These are phyloP conservation scores for Mantamonas sphyraenae DNA, from an alignment of 78 protist species.

Conservation along the genomic window DNA sequence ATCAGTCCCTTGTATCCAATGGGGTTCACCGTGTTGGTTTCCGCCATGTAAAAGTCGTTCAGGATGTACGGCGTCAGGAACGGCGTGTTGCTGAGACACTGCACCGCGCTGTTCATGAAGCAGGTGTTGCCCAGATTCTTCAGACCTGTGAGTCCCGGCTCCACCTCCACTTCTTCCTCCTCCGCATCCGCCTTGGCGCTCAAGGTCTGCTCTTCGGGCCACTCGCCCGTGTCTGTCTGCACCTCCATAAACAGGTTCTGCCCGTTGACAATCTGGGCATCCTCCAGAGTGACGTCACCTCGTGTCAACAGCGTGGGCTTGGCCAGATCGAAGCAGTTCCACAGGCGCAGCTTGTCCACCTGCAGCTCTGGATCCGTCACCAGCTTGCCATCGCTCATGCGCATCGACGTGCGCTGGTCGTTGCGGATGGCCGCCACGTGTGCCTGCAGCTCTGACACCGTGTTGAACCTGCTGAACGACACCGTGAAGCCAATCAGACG, in stretches of 20 bases:
- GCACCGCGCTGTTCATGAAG: constrained; percentile 30
- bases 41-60: background rate
- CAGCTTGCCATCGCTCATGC: no score
- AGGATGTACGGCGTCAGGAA: constrained; percentile 7
- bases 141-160: constrained; percentile 3
- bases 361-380: no score
- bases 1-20: constrained; percentile 16
- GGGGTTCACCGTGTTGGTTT: constrained; percentile 8
- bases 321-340: background rate
- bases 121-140: constrained; percentile 37
- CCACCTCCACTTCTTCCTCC: no score
- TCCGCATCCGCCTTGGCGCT: no score
- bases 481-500: background rate
- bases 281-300: background rate
- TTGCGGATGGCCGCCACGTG: background rate
- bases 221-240: background rate
- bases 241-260: background rate
- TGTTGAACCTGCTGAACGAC: background rate
- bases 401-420: background rate
- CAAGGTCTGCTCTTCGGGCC: background rate
- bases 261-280: background rate
- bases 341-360: background rate
- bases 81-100: constrained; percentile 8
- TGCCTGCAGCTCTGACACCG: background rate
- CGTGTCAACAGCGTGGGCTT: background rate